Evolutionary conservation across 805 yeast genomes (phyloP).

Genomic region (Pichia occidentalis): DNA sequence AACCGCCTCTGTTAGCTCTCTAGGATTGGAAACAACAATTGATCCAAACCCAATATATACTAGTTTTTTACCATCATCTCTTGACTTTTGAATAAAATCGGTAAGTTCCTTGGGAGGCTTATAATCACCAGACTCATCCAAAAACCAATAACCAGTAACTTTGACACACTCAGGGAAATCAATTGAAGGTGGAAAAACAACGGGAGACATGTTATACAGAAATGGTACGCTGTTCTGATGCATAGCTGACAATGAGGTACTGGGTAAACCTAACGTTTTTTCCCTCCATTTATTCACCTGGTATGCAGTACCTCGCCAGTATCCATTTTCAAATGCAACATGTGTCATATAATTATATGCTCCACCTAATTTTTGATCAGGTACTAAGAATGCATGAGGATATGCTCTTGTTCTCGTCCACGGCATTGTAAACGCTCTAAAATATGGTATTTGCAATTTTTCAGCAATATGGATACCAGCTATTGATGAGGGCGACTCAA

Average conservation of each 20-base stretch:
- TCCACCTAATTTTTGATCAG: slow-evolving; percentile 90
- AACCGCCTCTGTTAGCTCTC: slow-evolving; percentile 68
- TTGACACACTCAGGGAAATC: slow-evolving; percentile 95
- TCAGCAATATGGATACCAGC: slow-evolving; percentile 95
- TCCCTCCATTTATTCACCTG: slow-evolving; percentile 88
- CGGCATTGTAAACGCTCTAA: slow-evolving; percentile 96
- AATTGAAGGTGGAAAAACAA: slow-evolving; percentile 84
- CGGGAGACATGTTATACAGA: slow-evolving; percentile 81
- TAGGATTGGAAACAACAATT: slow-evolving; percentile 82
- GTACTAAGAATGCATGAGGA: slow-evolving; percentile 94
- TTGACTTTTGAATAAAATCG: slow-evolving; percentile 59
- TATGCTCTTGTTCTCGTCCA: slow-evolving; percentile 95
- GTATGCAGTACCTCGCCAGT: slow-evolving; percentile 87
- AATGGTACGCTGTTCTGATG: slow-evolving; percentile 82
- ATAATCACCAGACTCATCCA: slow-evolving; percentile 47
- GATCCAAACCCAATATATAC: slow-evolving; percentile 96
- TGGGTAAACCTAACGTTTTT: slow-evolving; percentile 53
- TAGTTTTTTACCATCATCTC: slow-evolving; percentile 52
- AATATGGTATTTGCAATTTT: slow-evolving; percentile 81
- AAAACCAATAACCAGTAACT: slow-evolving; percentile 94
- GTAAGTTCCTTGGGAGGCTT: slow-evolving; percentile 53
- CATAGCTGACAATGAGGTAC: slow-evolving; percentile 62
- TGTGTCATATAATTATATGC: slow-evolving; percentile 89
- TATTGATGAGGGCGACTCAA: slow-evolving; percentile 96
- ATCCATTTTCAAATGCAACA: slow-evolving; percentile 84